A percentile compares a stretch with the other conserved stretches of the same genome.
phyloP scores from a whole-genome alignment of 352 stramenopile species.

The Pythium scleroteichum region DNA sequence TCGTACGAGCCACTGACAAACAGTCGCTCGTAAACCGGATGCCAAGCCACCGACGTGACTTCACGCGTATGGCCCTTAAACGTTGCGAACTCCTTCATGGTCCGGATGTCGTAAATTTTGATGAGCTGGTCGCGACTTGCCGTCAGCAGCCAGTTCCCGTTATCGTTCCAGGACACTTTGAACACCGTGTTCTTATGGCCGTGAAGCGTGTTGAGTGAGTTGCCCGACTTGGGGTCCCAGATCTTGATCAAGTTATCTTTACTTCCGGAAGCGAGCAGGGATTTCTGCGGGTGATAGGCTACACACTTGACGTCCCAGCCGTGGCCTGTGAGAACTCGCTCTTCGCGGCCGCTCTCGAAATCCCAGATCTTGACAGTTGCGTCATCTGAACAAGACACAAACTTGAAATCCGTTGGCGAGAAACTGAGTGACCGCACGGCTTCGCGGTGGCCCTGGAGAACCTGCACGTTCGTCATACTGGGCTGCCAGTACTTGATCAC shows the following conservation, averaged over 20 bases:
- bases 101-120: constrained; percentile 98
- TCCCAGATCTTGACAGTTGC: constrained; percentile 94
- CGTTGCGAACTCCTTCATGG: constrained; percentile 94
- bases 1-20: constrained; percentile 97
- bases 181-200: constrained; percentile 98
- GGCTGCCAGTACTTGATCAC: constrained; percentile 94
- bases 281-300: constrained; percentile 95
- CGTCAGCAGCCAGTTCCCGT: constrained; percentile 98
- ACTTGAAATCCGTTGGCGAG: constrained; percentile 97
- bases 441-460: constrained; percentile 85
- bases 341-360: constrained; percentile 91
- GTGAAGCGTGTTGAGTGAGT: constrained; percentile 94
- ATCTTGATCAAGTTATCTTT: constrained; percentile 99
- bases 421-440: constrained; percentile 96
- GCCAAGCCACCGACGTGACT: constrained; percentile 96
- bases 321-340: constrained; percentile 94
- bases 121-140: constrained; percentile 97
- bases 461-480: constrained; percentile 88
- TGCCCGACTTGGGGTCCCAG: constrained; percentile 95
- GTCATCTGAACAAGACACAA: constrained; percentile 97
- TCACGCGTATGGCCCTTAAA: constrained; percentile 96
- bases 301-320: constrained; percentile 98
- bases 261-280: constrained; percentile 93
- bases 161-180: constrained; percentile 97
- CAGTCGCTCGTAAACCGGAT: constrained; percentile 95